Base-by-base conservation (phyloP, 2,329 filamentous ascomycete genomes). In the Geosmithia putterillii region DNA sequence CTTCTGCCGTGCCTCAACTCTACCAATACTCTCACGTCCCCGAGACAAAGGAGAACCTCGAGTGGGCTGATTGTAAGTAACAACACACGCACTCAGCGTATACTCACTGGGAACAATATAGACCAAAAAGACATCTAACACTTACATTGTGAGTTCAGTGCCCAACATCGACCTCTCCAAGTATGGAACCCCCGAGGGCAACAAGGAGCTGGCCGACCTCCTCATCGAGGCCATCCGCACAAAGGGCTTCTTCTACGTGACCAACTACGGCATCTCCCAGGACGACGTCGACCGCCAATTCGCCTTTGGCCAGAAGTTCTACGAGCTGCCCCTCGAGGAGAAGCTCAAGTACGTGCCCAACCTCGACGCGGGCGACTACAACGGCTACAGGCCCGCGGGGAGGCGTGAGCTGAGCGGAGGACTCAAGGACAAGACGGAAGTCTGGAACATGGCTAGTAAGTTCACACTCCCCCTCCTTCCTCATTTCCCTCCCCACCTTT, bases 201-300 rank as follows among this genome's bases (percentile, higher is more conserved):
- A 62, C 40, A 44, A 44, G 0, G 46, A 52, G 2, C 54, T 63
- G 2, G 51, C 58, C 0, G 40, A 54, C 10, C 51, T 49, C 0
- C 51, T 62, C 1, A 52, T 62, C 14, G 53, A 62, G 6, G 59
- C 60, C 1, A 52, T 62, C 38, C 57, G 57, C 1, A 61, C 53
- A 6, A 63, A 62, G 43, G 57, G 56, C 0, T 73, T 79, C 60
- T 80, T 79, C 56, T 77, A 78, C 45, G 71, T 80, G 2, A 75
- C 70, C 46, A 79, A 81, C 57, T 81, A 74, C 50, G 73, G 70
- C 47, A 70, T 81, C 17, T 61, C 62, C 0, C 75, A 80, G 52
- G 70, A 75, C 36, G 66, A 70, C 22, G 69, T 81, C 1, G 70
- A 80, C 45, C 59, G 60, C 1, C 76, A 81, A 45, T 81, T 81